Base-by-base conservation (phyloP, 805 yeast species). In the Wickerhamiella azymoides region DNA sequence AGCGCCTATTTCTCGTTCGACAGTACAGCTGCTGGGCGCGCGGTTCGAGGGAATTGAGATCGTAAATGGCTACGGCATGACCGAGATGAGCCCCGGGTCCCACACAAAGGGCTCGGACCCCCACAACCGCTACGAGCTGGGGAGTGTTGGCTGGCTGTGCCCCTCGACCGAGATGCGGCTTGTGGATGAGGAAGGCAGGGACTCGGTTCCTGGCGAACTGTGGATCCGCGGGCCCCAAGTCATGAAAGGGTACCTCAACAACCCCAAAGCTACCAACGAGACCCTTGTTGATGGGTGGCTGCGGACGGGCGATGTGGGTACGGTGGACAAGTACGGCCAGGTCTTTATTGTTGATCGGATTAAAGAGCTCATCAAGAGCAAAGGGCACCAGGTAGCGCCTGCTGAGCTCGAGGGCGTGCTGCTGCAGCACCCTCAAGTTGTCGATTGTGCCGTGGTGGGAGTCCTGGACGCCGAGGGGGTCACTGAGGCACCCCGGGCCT, bases 321-420 rank as follows among this genome's bases (percentile, higher is more conserved):
- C 52, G 9, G 43, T 68, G n/a, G 69, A 66, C 47, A 50, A 52
- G n/a, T 53, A 56, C 27, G 72, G 73, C 54, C 53, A 57, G 49
- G 55, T 62, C 21, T 61, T 51, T 47, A 71, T 76, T 46, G 69
- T 76, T 47, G 80, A 76, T 54, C 65, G 84, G 46, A 75, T 73
- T 38, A 77, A 77, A 64, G 79, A 77, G 59, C 73, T 77, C 57
- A 77, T 77, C 68, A 77, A 77, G 66, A 57, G 61, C 6, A 60
- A 60, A 51, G 95, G 95, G 51, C 94, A 85, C 64, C 79, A 94
- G 68, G 74, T 86, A 52, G 86, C 95, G 10, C 88, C 96, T 36
- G 88, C 95, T 11, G 96, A 86, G 67, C 81, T 86, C 50, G 96
- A 86, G 64, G 80, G 89, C 30, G 81, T 89, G 16, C 67, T 84